Conservation (phyloP, 108 stramenopile species). For the Fragilariopsis cylindrus region DNA sequence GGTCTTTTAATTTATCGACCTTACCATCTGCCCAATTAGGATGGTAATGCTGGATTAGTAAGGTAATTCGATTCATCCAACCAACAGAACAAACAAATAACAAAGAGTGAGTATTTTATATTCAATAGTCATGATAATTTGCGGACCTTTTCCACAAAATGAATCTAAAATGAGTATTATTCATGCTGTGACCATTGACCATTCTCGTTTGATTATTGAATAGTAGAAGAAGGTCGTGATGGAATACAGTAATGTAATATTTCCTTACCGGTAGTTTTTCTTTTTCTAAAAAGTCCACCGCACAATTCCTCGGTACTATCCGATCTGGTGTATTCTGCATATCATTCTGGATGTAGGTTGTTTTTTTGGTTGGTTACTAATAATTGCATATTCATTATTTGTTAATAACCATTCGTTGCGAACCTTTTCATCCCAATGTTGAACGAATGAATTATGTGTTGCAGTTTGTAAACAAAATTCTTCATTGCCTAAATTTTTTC, state of each 20-base stretch:
- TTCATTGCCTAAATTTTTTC: conserved; percentile 90
- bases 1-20: conserved; percentile 64
- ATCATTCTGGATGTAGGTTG: conserved; percentile 47
- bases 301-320: conserved; percentile 67
- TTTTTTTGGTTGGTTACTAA: conserved; percentile 75
- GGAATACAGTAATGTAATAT: not conserved
- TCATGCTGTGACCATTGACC: too few species aligned
- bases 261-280: conserved; percentile 16
- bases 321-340: conserved; percentile 23
- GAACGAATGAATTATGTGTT: conserved; percentile 84
- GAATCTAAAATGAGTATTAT: too few species aligned
- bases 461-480: conserved; percentile 98
- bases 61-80: too few species aligned
- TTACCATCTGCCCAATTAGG: conserved; percentile 61
- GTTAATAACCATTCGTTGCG: conserved; percentile 75
- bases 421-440: conserved; percentile 81
- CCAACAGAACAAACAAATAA: too few species aligned
- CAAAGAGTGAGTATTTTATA: too few species aligned
- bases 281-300: conserved; percentile 58
- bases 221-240: not conserved
- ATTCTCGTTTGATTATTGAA: too few species aligned
- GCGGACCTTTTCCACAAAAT: too few species aligned
- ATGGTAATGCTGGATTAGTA: conserved; percentile 47
- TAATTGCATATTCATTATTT: conserved; percentile 91
- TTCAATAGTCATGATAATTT: too few species aligned